phyloP scores from a whole-genome alignment of 106 monocot species.

The Posidonia australis region DNA sequence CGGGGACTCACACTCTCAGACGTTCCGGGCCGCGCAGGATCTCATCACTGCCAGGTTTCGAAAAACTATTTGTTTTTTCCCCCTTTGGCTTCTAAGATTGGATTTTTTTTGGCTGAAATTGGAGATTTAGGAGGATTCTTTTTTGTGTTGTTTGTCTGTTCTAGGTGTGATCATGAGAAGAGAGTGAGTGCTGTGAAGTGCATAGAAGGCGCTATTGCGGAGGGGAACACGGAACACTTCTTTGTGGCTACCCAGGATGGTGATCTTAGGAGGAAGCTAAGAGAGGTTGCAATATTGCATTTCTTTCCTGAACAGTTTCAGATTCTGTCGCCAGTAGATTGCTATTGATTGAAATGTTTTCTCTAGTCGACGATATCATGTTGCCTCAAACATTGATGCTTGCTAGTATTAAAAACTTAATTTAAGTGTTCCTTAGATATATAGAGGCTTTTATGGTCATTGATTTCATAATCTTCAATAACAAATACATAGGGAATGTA shows the following conservation, averaged over 20 bases:
- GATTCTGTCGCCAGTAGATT: no score
- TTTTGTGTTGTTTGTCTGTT: background rate
- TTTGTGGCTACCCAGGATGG: slow-evolving; percentile 87
- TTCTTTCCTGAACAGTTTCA: background rate
- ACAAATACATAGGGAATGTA: no score
- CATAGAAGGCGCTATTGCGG: slow-evolving; percentile 48
- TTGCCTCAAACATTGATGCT: no score
- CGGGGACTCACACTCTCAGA: slow-evolving; percentile 35
- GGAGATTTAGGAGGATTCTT: background rate
- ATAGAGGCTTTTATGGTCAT: no score
- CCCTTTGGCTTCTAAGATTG: background rate
- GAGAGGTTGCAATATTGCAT: slow-evolving; percentile 23
- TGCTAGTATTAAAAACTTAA: no score
- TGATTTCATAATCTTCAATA: no score
- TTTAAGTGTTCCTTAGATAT: no score
- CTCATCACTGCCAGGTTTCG: slow-evolving; percentile 52
- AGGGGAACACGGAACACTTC: slow-evolving; percentile 67
- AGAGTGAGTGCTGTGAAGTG: slow-evolving; percentile 52
- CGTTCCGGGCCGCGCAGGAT: slow-evolving; percentile 36
- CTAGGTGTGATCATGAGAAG: slow-evolving; percentile 88
- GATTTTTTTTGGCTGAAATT: background rate
- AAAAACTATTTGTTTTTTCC: slow-evolving; percentile 7
- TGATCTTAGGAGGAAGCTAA: slow-evolving; percentile 52
- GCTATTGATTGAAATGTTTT: no score
- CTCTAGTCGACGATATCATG: no score